phyloP scores from a whole-genome alignment of 2,329 filamentous ascomycete genomes.

The Macrophomina tecta region DNA sequence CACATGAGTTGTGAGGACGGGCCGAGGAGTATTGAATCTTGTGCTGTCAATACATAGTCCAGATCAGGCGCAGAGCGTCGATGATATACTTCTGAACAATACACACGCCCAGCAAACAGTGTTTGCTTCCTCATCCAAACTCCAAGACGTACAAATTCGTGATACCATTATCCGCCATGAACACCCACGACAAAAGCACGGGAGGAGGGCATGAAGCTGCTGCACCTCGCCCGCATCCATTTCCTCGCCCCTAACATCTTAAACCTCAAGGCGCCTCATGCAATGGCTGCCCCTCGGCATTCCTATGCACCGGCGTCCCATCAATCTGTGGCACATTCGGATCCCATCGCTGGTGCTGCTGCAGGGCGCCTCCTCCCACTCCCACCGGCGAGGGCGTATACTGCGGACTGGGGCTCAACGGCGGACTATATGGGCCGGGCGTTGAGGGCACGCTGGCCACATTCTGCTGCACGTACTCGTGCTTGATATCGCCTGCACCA shows the following conservation, averaged over 20 bases:
- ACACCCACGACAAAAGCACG: not conserved
- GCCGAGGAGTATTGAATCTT: too few species aligned
- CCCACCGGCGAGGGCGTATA: slow-evolving; percentile 7
- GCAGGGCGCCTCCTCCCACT: not conserved
- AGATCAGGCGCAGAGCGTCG: too few species aligned
- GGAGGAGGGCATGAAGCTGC: not conserved
- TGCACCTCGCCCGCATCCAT: not conserved
- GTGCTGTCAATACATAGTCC: too few species aligned
- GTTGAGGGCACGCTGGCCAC: not conserved
- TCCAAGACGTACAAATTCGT: too few species aligned
- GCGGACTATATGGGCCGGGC: slow-evolving; percentile 6
- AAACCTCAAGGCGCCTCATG: slow-evolving; percentile 15
- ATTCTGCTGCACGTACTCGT: slow-evolving; percentile 11
- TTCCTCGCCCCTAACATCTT: not conserved
- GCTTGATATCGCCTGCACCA: not conserved
- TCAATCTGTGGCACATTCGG: slow-evolving; percentile 17
- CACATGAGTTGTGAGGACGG: too few species aligned
- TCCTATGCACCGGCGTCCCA: slow-evolving; percentile 22
- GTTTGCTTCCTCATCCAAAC: too few species aligned
- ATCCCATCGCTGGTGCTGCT: not conserved
- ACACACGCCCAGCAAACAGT: too few species aligned
- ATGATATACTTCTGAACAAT: too few species aligned
- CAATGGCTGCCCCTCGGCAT: slow-evolving; percentile 2
- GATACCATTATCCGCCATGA: not conserved
- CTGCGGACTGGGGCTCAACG: slow-evolving; percentile 1